Percentiles rank a stretch among this genome's conserved stretches.
Evolutionary conservation across 2,329 filamentous ascomycete genomes (phyloP).

Genomic region (Lachnellula subtilissima): DNA sequence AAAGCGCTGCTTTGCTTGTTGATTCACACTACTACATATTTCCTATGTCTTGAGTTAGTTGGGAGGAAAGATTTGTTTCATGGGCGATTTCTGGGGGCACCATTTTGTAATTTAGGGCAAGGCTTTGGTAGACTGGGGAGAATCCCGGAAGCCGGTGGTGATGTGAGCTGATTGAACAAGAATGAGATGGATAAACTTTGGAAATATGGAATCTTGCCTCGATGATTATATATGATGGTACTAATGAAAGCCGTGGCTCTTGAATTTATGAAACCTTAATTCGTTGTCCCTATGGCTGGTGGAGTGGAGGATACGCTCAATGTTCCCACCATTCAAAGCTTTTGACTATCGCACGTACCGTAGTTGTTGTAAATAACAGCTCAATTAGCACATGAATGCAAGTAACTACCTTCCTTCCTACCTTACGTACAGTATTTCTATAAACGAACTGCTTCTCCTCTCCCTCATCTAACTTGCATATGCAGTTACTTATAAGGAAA

Average conservation of each 20-base stretch:
- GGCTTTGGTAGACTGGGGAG: conserved; percentile 4
- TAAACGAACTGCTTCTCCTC: too few species aligned
- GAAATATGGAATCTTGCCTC: too few species aligned
- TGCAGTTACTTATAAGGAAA: too few species aligned
- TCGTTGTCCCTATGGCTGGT: too few species aligned
- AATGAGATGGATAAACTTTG: not conserved
- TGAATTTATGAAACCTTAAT: not conserved
- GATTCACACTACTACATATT: not conserved
- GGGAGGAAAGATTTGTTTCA: not conserved
- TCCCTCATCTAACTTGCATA: too few species aligned
- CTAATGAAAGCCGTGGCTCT: not conserved
- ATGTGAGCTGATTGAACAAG: not conserved
- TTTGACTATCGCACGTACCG: too few species aligned
- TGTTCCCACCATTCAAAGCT: too few species aligned
- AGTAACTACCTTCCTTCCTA: too few species aligned
- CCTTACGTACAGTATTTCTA: too few species aligned
- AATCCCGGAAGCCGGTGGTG: not conserved
- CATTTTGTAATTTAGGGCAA: conserved; percentile 25
- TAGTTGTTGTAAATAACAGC: too few species aligned
- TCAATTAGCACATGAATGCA: too few species aligned
- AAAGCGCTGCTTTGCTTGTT: conserved; percentile 1
- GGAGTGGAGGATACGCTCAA: too few species aligned
- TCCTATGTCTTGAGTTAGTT: conserved; percentile 9
- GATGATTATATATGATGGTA: not conserved
- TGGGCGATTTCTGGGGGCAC: conserved; percentile 6